Evolutionary conservation across 192 early-diverging fungal genomes (phyloP), one percentile per base, ranked within the genome.

Genomic region (Coemansia sp.): DNA sequence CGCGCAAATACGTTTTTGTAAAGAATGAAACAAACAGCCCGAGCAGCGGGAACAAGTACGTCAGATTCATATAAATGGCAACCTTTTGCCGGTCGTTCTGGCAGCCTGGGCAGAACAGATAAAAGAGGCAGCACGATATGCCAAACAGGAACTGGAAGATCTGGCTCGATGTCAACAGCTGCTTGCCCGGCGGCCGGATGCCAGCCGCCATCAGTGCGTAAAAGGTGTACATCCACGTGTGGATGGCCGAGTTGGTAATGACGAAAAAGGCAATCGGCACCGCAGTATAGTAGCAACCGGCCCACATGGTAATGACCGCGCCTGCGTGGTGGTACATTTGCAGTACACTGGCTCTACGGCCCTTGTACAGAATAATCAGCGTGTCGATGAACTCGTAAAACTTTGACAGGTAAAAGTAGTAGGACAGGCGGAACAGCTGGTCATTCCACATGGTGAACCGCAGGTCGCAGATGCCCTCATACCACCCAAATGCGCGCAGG

Each of bases 261-360:
- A 92, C 91, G 69, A 92, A 92, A 62, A 95, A 89, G 81, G 90
- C 90, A 66, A 91, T 89, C 5, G 90, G 88, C 10, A 89, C 85
- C 0, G 90, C 82, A 53, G 86, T 80, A 58, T 84, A 89, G 57
- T 86, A 84, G 65, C 89, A 87, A 40, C 89, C 88, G 30, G 86
- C 82, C 88, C 88, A 92, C 92, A 94, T 94, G 56, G 89, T 90
- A 64, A 92, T 81, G 70, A 94, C 92, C 14, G 92, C 91, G 28
- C 91, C 91, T 24, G 90, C 86, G 69, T 94, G 92, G 76, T 94
- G 92, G 67, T 92, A 94, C 55, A 87, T 88, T 78, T 94, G 92
- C 64, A 94, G 78, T 11, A 88, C 83, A 30, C 88, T 91, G 0
- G 88, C 88, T 50, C 54, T 60, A 25, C 75, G 72, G 6, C 90